These are phyloP conservation scores for Hygrophoropsis aurantiaca DNA, from an alignment of 768 basidiomycete genomes.

Conservation along the genomic window DNA sequence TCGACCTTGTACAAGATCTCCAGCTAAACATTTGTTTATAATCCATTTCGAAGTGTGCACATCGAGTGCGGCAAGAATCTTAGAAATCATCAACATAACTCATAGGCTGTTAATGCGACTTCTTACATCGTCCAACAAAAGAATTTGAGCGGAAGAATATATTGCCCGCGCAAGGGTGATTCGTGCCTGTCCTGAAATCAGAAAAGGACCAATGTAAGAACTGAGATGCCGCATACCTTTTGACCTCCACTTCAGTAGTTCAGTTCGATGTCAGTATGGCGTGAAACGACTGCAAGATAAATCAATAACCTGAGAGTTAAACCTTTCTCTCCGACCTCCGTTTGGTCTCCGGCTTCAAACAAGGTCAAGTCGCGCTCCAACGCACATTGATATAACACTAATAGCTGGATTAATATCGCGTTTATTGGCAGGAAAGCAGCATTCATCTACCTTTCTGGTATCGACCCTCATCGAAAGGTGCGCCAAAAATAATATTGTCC, in stretches of 20 bases:
- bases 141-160: slow-evolving; percentile 54
- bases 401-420: not conserved
- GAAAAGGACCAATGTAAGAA: not conserved
- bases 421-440: not conserved
- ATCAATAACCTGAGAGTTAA: slow-evolving; percentile 42
- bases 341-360: slow-evolving; percentile 59
- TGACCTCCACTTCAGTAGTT: slow-evolving; percentile 51
- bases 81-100: not conserved
- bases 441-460: slow-evolving; percentile 39
- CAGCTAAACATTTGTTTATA: slow-evolving; percentile 43
- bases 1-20: too few species aligned
- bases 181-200: slow-evolving; percentile 33
- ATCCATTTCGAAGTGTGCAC: slow-evolving; percentile 50
- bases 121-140: slow-evolving; percentile 70
- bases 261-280: not conserved
- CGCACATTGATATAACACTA: slow-evolving; percentile 37
- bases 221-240: slow-evolving; percentile 42
- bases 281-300: not conserved
- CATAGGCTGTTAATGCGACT: too few species aligned
- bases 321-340: slow-evolving; percentile 72
- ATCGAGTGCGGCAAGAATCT: slow-evolving; percentile 57
- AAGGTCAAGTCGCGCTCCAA: slow-evolving; percentile 42
- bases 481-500: slow-evolving; percentile 46
- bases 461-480: slow-evolving; percentile 37
- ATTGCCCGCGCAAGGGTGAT: slow-evolving; percentile 57